Conservation (phyloP, 805 yeast species). For the Candida chilensis region DNA sequence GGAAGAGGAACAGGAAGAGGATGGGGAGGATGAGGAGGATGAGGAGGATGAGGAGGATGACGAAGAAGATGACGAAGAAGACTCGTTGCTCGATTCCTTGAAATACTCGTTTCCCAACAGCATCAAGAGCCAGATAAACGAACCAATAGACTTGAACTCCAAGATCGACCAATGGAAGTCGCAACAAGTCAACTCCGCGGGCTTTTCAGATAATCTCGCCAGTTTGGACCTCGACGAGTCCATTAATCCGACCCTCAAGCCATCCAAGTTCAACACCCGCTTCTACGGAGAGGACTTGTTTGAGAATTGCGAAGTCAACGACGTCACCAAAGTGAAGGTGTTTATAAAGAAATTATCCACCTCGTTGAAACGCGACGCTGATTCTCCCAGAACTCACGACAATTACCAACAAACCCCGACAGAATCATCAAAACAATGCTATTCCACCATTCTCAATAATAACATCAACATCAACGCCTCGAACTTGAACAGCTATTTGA, state of each 20-base stretch:
- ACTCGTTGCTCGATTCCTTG: neutral
- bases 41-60: neutral
- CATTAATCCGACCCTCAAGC: no score
- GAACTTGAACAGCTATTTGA: neutral
- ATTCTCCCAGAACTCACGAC: neutral
- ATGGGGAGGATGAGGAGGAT: neutral
- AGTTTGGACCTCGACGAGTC: no score
- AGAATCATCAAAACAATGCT: neutral
- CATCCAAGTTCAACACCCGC: neutral
- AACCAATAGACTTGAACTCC: neutral
- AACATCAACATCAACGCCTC: neutral
- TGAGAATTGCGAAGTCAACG: neutral
- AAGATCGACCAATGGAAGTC: neutral
- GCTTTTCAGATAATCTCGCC: no score
- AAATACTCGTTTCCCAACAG: neutral
- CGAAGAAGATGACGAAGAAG: neutral
- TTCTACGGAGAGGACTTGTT: conserved; percentile 1
- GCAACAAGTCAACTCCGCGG: no score
- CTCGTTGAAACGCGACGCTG: neutral
- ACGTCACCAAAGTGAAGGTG: neutral
- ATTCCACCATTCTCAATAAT: neutral
- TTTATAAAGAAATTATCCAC: neutral
- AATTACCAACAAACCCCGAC: neutral
- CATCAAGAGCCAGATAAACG: neutral
- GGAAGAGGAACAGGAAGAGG: neutral